These are phyloP conservation scores for Ogataea degrootiae DNA, from an alignment of 805 yeast species.

Conservation along the genomic window DNA sequence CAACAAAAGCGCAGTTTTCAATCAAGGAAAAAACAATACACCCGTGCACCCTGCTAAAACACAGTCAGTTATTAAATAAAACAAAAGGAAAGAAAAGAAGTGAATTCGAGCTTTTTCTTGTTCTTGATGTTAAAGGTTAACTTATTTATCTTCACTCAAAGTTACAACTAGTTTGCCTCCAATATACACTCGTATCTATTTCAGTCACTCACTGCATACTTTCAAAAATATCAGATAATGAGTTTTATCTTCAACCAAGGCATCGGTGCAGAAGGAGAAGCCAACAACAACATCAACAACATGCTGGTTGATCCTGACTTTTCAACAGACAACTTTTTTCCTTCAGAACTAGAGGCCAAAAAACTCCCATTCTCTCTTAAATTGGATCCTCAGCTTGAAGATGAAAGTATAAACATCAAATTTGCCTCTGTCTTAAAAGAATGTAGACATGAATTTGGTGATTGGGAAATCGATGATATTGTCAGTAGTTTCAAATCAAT, in stretches of 20 bases:
- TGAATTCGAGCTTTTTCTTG: too few species aligned
- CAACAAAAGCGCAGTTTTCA: too few species aligned
- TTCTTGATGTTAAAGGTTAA: not conserved
- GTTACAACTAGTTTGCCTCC: too few species aligned
- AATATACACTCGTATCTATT: too few species aligned
- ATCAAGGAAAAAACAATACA: not conserved
- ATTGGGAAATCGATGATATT: constrained; percentile 14
- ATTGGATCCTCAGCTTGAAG: constrained; percentile 25
- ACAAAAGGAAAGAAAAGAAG: too few species aligned
- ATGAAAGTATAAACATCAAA: constrained; percentile 19
- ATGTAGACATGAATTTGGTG: constrained; percentile 25
- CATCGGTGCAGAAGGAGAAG: not conserved
- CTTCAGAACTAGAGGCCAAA: not conserved
- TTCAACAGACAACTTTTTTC: not conserved
- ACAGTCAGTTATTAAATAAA: too few species aligned
- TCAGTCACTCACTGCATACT: too few species aligned
- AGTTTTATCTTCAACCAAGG: too few species aligned
- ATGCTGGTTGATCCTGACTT: not conserved
- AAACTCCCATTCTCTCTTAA: not conserved
- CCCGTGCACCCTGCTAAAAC: not conserved
- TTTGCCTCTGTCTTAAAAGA: constrained; percentile 38
- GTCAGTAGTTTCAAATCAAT: constrained; percentile 17
- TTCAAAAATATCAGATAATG: too few species aligned
- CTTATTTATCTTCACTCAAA: too few species aligned
- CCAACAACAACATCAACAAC: not conserved